Evolutionary conservation across 805 yeast genomes (phyloP).

Genomic region (Candida endomychidarum): DNA sequence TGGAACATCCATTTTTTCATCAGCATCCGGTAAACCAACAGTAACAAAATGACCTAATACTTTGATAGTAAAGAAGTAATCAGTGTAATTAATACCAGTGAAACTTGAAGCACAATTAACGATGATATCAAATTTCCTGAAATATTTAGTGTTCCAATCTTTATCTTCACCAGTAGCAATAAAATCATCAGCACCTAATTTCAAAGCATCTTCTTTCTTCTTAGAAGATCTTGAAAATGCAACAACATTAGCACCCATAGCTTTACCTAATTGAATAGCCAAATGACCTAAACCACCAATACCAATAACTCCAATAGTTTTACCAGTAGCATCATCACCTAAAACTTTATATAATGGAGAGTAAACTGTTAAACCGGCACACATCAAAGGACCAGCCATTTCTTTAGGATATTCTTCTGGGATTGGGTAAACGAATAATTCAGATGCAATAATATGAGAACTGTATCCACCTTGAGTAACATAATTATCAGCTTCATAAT

Average conservation of each 20-base stretch:
- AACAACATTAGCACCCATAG: conserved; percentile 63
- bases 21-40: conserved; percentile 29
- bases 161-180: conserved; percentile 53
- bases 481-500: conserved; percentile 29
- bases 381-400: conserved; percentile 52
- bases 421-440: conserved; percentile 46
- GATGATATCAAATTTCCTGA: conserved; percentile 48
- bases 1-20: conserved; percentile 21
- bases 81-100: conserved; percentile 47
- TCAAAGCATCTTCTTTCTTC: conserved; percentile 30
- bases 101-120: conserved; percentile 55
- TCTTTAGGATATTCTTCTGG: conserved; percentile 45
- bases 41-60: conserved; percentile 24
- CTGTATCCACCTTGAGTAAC: conserved; percentile 51
- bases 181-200: conserved; percentile 33
- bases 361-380: conserved; percentile 57
- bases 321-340: conserved; percentile 23
- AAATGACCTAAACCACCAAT: conserved; percentile 70
- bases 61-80: conserved; percentile 37
- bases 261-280: conserved; percentile 57
- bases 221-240: conserved; percentile 37
- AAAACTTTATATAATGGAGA: conserved; percentile 42
- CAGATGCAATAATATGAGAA: conserved; percentile 45
- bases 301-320: conserved; percentile 59
- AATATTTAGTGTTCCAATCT: conserved; percentile 37